Base-by-base conservation (phyloP, 179 eudicot species). In the Silene vulgaris region DNA sequence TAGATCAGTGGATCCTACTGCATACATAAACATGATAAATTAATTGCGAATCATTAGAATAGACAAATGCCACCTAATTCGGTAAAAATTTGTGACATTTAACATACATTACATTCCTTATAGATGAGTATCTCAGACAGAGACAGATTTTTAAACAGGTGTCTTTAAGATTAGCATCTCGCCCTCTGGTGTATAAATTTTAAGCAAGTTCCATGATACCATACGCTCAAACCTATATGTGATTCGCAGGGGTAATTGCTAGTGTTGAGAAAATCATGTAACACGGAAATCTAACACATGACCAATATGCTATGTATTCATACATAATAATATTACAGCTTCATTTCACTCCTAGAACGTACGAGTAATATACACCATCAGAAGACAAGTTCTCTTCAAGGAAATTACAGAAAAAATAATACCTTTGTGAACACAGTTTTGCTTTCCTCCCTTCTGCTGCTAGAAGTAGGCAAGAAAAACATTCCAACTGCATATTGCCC, bases 401-500 rank as follows among this genome's bases (percentile, higher is more conserved):
- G 23, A 14, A 66, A 37, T 16, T 37, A 0, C 40, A 35, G 19
- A 68, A 8, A 66, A 69, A 65, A 69, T 60, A 65, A 48, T 79
- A 96, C 99, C 99, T 93, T 93, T 45, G 97, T 85, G 76, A 96
- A 93, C 48, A 91, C 92, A 60, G 77, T 87, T 73, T 90, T 93
- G 95, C 99, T 91, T 75, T 90, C 92, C 63, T 88, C 93, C 90
- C 98, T 88, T 78, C 99, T 74, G 69, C 76, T 80, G 35, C 79
- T 87, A 0, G 92, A 89, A 14, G 91, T 93, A 26, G 99, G 98
- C 91, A 96, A 82, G 85, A 89, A 96, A 78, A 93, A 89, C 96
- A 93, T 93, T 65, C 99, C 99, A 57, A 96, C 96, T 20, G 99
- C 99, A 73, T 96, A 96, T 76, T 90, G 77, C 8, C 97, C 98